Base-by-base conservation (phyloP, 345 rosid species). In the Salix caprea region DNA sequence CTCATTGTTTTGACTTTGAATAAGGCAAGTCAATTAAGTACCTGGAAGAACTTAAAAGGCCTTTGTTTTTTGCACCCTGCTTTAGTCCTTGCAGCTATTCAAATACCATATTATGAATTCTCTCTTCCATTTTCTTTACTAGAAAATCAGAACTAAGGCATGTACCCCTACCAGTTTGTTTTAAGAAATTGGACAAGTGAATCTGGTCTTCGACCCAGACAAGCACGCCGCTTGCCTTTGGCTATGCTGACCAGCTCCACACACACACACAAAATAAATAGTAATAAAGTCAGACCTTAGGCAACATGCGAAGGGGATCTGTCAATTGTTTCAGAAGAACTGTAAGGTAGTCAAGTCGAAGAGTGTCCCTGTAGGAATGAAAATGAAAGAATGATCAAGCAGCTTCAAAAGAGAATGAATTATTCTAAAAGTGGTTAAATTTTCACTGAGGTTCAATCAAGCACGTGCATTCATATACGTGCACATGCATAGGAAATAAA, bases 311-410 rank as follows among this genome's bases (percentile, higher is more conserved):
- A 64, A 96, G 97, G 70, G 98, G 98, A 78, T 85, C 86, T 15
- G 95, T 91, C 85, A 96, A 84, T 78, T 86, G 94, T 54, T 86
- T 88, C 80, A 88, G 81, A 83, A 96, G 85, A 71, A 87, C 88
- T 16, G 92, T 83, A 69, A 91, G 80, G 80, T 93, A 91, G 23
- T 96, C 96, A 70, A 93, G 85, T 68, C 98, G 94, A 79, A 96
- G 89, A 69, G 87, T 85, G 75, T 84, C 89, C 89, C 99, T 93
- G 90, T 39, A 76, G 21, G 52, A 77, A 72, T 32, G 67, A 70
- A 72, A 81, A 74, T 28, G 54, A 70, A 70, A 78, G 21, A 39
- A 66, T 23, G 26, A 21, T 73, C 64, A 72, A 66, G 52, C 79
- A 73, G 66, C 56, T 64, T 28, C 39, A 61, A 73, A 58, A 74